Base-by-base conservation (phyloP, 2,329 filamentous ascomycete genomes). In the Pseudogymnoascus verrucosus region DNA sequence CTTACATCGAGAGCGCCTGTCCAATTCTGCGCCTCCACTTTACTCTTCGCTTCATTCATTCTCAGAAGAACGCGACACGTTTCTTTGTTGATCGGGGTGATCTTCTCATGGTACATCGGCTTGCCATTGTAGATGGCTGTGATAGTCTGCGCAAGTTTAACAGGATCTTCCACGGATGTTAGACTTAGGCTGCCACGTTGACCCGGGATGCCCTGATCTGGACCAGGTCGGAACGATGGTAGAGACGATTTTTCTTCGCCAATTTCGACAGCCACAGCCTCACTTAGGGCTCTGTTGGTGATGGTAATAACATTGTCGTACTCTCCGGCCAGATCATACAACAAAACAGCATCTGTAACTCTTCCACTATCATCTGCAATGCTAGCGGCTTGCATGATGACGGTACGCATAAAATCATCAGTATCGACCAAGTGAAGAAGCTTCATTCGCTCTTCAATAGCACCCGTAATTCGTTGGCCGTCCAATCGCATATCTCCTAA, bases 311-410 rank as follows among this genome's bases (percentile, higher is more conserved):
- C 96, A 62, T 88, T 92, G 74, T 99, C 92, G 74, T 96, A 98
- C 74, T 99, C 93, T 71, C 91, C 91, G 0, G 95, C 93, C 47
- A 99, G 82, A 75, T 99, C 93, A 75, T 96, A 98, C 61, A 99
- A 82, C 61, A 99, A 82, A 12, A 98, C 93, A 1, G 96, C 93
- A 76, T 99, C 95, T 0, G 93, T 96, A 1, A 89, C 92, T 60
- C 96, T 86, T 40, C 95, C 93, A 70, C 93, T 96, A 74, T 98
- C 93, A 69, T 99, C 93, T 4, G 95, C 95, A 71, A 93, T 91
- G 67, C 89, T 88, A 42, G 95, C 95, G 7, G 95, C 95, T 75
- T 96, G 91, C 47, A 95, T 82, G 1, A 93, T 98, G 70, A 99
- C 93, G n/a, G 89, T 89, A 71, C 88, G 89, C 75, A 99, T 84